Percentiles rank a stretch among this genome's conserved stretches.
Conservation (phyloP, 1,139 yeast genomes). For the Yamadazyma atmosphaerica region DNA sequence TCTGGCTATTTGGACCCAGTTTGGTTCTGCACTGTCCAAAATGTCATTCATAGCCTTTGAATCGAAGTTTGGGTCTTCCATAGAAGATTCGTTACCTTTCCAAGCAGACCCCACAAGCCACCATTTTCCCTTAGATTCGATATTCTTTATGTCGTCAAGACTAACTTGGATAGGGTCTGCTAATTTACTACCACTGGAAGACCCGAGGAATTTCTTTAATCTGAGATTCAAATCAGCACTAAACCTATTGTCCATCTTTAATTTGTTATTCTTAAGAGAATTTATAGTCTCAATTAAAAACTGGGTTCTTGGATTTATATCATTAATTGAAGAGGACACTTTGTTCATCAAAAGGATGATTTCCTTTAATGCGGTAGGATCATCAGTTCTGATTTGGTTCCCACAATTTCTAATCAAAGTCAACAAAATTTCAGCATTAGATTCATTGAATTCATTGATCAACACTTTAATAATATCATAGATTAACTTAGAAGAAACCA, state of each 20-base stretch:
- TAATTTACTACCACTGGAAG: constrained; percentile 42
- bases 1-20: constrained; percentile 86
- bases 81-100: constrained; percentile 54
- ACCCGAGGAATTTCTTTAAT: constrained; percentile 67
- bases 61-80: constrained; percentile 26
- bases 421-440: constrained; percentile 74
- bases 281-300: constrained; percentile 84
- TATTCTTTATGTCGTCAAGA: constrained; percentile 74
- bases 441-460: constrained; percentile 60
- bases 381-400: constrained; percentile 83
- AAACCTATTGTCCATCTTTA: constrained; percentile 53
- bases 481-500: constrained; percentile 69
- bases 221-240: constrained; percentile 52
- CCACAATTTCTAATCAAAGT: constrained; percentile 77
- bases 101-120: constrained; percentile 99
- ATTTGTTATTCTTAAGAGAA: constrained; percentile 82
- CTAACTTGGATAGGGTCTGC: constrained; percentile 84
- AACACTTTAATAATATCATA: constrained; percentile 71
- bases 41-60: constrained; percentile 50
- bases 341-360: constrained; percentile 62
- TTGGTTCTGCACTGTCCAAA: constrained; percentile 71
- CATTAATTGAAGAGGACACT: constrained; percentile 21
- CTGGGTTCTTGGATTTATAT: constrained; percentile 65
- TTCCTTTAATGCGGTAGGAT: constrained; percentile 81
- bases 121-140: constrained; percentile 90